Base-by-base conservation (phyloP, 306 rosid genomes). In the Acacia confusa region DNA sequence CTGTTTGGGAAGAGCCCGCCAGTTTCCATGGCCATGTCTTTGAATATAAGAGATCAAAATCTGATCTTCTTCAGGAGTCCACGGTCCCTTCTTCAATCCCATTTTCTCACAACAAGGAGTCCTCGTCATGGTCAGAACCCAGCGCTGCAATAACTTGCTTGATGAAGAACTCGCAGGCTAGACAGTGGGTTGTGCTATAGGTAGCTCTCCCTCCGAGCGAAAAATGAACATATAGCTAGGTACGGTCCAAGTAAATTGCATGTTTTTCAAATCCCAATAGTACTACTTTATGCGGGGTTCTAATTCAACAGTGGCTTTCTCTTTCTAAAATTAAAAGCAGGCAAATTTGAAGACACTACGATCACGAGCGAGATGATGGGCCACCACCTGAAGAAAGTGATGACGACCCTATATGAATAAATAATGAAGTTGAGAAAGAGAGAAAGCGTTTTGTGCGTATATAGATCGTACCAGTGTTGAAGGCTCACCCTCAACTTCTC, bases 1-100 rank as follows among this genome's bases (percentile, higher is more conserved):
- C 85, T 85, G 97, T 78, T 91, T 95, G 2, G 99, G 99, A 63
- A 95, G 99, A 10, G 99, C 99, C 60, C 99, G 93, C 99, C 99
- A 95, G 73, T 95, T 95, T 48, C 82, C 89, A 86, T 95, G 99
- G 57, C 98, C 98, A 34, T 88, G 78, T 3, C 36, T 47, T 22
- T 91, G 83, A 66, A 95, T 82, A 72, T 78, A 88, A 69, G 94
- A 87, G 36, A 81, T 78, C 78, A 95, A 84, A 32, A 93, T 82
- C 12, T 87, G 89, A 79, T 95, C 98, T 92, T 93, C 99, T 81
- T 93, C 96, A 43, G 87, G 44, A 44, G 93, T 89, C 99, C 99
- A 95, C 0, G 99, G 97, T 41, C 99, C 99, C 81, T 88, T 95
- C 89, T 91, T 95, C 85, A 93, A 28, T 38, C 99, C 99, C 92